Base-by-base conservation (phyloP, 495 filamentous ascomycete genomes). In the Platismatia glauca region DNA sequence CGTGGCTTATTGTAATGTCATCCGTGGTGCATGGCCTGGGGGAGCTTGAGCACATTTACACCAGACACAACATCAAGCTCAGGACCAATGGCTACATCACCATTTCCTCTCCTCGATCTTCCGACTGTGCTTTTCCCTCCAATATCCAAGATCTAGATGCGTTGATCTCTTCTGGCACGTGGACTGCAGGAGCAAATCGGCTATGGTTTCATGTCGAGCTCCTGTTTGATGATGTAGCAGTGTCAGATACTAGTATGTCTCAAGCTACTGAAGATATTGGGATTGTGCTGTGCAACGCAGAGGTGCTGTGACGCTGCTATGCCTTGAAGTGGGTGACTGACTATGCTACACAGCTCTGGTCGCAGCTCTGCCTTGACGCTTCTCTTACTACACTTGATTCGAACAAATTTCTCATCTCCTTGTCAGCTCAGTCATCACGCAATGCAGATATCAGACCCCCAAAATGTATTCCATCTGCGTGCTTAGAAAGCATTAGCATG, bases 1-100 rank as follows among this genome's bases (percentile, higher is more conserved):
- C 27, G 13, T n/a, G 27, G 34, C 5, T 24, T 20, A 56, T 22
- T 41, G 20, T 61, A 37, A 64, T 61, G 63, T 52, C 63, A 37
- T 38, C 22, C 4, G 41, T 27, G 33, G 39, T 44, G 50, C 48
- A 39, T 55, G 16, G 29, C 18, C 57, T 64, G 55, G 58, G 58
- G 15, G 35, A 57, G 52, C 63, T 64, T 41, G 50, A 60, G 43
- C 63, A 64, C 24, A 35, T 60, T 24, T 60, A 31, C 20, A n/a
- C 55, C 38, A 60, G 55, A 41, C n/a, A 60, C 3, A 61, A 64
- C 33, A 38, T 64, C 24, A 64, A 64, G 58, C 63, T 64, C 31
- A 60, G 6, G 7, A 60, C 44, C 5, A 46, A 38, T 48, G 27
- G 46, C 44, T 57, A 16, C 33, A 33, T 59, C 15, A 24, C 22